Base-by-base conservation (phyloP, 2,329 filamentous ascomycete species). In the Pyrenophora tritici-repentis region DNA sequence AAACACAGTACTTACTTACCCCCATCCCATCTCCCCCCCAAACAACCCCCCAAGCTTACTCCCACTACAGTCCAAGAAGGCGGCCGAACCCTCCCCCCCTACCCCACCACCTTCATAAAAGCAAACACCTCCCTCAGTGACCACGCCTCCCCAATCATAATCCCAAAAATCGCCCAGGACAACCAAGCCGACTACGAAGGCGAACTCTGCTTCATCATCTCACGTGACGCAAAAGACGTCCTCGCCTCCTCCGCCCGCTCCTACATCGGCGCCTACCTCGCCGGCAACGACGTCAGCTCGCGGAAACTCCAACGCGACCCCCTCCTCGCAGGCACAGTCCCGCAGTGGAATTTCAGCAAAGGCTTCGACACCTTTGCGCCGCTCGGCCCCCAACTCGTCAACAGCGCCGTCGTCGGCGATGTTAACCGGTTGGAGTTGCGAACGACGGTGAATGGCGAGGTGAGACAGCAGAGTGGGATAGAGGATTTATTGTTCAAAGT, bases 261-360 rank as follows among this genome's bases (percentile, higher is more conserved):
- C 0, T 83, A 83, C 56, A 74, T 86, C 6, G 78, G 78, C 1
- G 83, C 76, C 6, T 85, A 83, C 61, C 78, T 79, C 0, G 71
- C 68, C 24, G 81, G 80, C 24, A 85, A 86, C 56, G 83, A 85
- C 56, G 73, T 86, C 1, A 81, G 79, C 0, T 75, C 77, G 0
- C 76, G 83, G 0, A 81, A 82, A 53, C 70, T 78, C 29, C 83
- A 85, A 55, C 70, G 79, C 3, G 77, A 83, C 16, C 77, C 79
- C 0, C 66, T 65, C 0, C 69, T 77, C 2, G 81, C 81, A 0
- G 81, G 81, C 0, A 74, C 69, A 0, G 78, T 84, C 0, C 82
- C 81, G 0, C 83, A 85, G 61, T 84, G 80, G 79, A 76, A 78
- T 0, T 85, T 83, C 55, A 77, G 74, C 13, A 84, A 85, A 57